Percentiles rank a stretch among this genome's conserved stretches.
These are phyloP conservation scores for Pythium oligandrum DNA, from an alignment of 352 stramenopile genomes.

Conservation along the genomic window DNA sequence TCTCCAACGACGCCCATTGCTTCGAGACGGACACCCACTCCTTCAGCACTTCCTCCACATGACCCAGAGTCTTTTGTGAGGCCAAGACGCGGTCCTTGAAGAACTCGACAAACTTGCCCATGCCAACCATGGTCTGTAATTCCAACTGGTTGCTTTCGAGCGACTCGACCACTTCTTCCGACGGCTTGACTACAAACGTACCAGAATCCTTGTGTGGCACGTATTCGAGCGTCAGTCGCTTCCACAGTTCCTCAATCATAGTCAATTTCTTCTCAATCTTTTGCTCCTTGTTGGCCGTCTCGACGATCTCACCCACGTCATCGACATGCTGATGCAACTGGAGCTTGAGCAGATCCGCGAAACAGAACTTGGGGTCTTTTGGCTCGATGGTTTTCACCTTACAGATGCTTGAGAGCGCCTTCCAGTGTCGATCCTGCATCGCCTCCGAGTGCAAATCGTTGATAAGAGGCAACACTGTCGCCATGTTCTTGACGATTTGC, in stretches of 20 bases:
- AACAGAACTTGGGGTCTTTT: conserved; percentile 75
- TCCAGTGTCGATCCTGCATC: conserved; percentile 94
- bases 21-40: conserved; percentile 87
- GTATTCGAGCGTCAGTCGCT: conserved; percentile 77
- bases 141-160: conserved; percentile 86
- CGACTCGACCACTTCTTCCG: conserved; percentile 81
- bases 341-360: conserved; percentile 83
- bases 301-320: conserved; percentile 83
- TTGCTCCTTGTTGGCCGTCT: conserved; percentile 86
- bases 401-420: conserved; percentile 76
- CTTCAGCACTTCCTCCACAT: conserved; percentile 85
- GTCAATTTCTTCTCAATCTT: conserved; percentile 90
- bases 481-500: conserved; percentile 86
- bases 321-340: conserved; percentile 80
- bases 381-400: conserved; percentile 86
- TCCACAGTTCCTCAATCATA: conserved; percentile 86
- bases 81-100: conserved; percentile 82
- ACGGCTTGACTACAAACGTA: conserved; percentile 83
- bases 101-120: conserved; percentile 90
- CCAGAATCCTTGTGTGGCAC: conserved; percentile 85
- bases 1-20: conserved; percentile 85
- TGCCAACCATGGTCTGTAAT: conserved; percentile 86
- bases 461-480: conserved; percentile 84
- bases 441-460: conserved; percentile 94
- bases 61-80: conserved; percentile 75